phyloP scores from a whole-genome alignment of 2,329 filamentous ascomycete species.

The Chaetomiaceae sp. region DNA sequence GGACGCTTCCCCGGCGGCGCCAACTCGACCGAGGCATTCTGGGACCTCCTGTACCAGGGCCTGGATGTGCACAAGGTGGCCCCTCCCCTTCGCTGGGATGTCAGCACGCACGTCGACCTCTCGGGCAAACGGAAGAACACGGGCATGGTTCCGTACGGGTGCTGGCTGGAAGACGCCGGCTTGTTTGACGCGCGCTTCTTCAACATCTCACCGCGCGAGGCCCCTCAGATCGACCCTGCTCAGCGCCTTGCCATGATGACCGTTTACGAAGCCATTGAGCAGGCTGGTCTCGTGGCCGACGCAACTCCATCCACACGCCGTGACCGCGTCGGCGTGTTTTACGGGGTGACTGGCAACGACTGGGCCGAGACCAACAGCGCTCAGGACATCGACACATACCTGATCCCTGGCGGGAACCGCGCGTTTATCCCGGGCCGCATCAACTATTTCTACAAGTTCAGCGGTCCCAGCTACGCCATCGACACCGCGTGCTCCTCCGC shows the following conservation, averaged over 20 bases:
- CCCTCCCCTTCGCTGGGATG: too few species aligned
- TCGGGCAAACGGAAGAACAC: slow-evolving; percentile 48
- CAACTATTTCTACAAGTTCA: slow-evolving; percentile 30
- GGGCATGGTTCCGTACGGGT: slow-evolving; percentile 48
- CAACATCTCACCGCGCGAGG: slow-evolving; percentile 76
- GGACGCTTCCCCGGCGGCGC: too few species aligned
- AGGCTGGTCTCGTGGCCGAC: slow-evolving; percentile 64
- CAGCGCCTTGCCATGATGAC: slow-evolving; percentile 67
- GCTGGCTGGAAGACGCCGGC: slow-evolving; percentile 63
- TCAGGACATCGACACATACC: slow-evolving; percentile 57
- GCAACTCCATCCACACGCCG: slow-evolving; percentile 58
- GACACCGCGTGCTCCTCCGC: slow-evolving; percentile 29
- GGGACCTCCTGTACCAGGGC: too few species aligned
- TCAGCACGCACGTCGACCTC: slow-evolving; percentile 58
- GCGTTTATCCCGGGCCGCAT: slow-evolving; percentile 48
- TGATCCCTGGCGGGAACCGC: slow-evolving; percentile 43
- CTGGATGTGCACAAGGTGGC: too few species aligned
- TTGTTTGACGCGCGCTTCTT: slow-evolving; percentile 74
- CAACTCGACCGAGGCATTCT: too few species aligned
- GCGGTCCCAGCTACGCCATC: slow-evolving; percentile 25
- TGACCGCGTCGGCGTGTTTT: slow-evolving; percentile 62
- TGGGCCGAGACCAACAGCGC: slow-evolving; percentile 70
- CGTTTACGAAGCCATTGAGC: slow-evolving; percentile 74
- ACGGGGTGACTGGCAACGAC: slow-evolving; percentile 71
- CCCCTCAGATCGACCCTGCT: slow-evolving; percentile 68